Conservation (phyloP, 192 early-diverging fungal genomes). For the Chytriomyces sp. region DNA sequence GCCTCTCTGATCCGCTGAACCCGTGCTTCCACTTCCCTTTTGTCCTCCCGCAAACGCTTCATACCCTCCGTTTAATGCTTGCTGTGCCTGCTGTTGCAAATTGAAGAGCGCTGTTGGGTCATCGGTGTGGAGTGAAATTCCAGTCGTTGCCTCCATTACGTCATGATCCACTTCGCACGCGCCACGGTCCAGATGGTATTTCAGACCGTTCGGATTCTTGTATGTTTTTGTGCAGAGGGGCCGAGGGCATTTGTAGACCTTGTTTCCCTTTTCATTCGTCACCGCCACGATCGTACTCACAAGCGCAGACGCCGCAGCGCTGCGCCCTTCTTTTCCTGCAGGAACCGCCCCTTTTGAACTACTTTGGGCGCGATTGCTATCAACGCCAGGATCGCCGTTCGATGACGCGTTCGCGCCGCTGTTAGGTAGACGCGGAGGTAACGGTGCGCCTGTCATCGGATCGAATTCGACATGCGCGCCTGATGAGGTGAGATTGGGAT, state of each 20-base stretch:
- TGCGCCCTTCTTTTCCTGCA: too few species aligned
- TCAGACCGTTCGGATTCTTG: conserved; percentile 97
- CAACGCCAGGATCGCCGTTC: neutral
- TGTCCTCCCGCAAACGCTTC: conserved; percentile 2
- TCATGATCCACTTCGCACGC: conserved; percentile 42
- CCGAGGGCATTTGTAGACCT: conserved; percentile 33
- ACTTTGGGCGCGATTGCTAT: neutral
- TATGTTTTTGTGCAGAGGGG: conserved; percentile 61
- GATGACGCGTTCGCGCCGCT: neutral
- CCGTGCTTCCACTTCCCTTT: neutral
- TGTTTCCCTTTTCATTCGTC: conserved; percentile 23
- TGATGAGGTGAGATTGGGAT: conserved; percentile 5
- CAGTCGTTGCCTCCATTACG: conserved; percentile 28
- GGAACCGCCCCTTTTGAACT: too few species aligned
- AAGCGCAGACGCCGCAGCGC: conserved; percentile 7
- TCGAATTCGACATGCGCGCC: conserved; percentile 1
- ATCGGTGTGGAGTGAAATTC: conserved; percentile 28
- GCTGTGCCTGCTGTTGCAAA: conserved; percentile 30
- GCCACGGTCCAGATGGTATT: conserved; percentile 95
- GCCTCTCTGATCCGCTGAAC: neutral
- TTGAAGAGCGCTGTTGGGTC: conserved; percentile 30
- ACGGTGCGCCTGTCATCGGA: conserved; percentile 18
- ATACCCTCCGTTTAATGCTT: conserved; percentile 21
- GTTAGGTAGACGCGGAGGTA: neutral
- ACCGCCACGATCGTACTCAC: conserved; percentile 19